Evolutionary conservation across 805 yeast species (phyloP).

Genomic region (Lipomyces anomalus): DNA sequence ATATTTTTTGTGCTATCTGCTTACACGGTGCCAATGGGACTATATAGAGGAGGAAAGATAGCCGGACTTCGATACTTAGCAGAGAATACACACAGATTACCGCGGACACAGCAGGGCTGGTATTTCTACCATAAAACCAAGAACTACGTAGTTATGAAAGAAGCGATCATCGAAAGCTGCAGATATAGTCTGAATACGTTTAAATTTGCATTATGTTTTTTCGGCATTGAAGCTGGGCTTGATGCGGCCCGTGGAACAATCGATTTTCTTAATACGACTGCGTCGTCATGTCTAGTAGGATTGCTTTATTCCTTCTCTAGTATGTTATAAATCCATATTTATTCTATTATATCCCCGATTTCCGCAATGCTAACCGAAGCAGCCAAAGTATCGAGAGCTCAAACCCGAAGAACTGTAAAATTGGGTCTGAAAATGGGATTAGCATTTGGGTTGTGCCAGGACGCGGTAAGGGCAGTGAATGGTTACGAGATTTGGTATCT

Average conservation of each 20-base stretch:
- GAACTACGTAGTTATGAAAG: slow-evolving; percentile 62
- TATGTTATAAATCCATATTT: slow-evolving; percentile 25
- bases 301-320: slow-evolving; percentile 44
- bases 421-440: slow-evolving; percentile 58
- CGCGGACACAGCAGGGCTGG: slow-evolving; percentile 77
- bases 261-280: slow-evolving; percentile 60
- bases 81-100: slow-evolving; percentile 77
- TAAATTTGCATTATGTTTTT: slow-evolving; percentile 9
- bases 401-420: slow-evolving; percentile 32
- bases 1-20: not conserved
- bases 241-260: slow-evolving; percentile 50
- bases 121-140: slow-evolving; percentile 80
- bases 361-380: not conserved
- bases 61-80: slow-evolving; percentile 61
- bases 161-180: slow-evolving; percentile 38
- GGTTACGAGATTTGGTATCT: slow-evolving; percentile 68
- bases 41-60: slow-evolving; percentile 50
- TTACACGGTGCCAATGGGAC: slow-evolving; percentile 38
- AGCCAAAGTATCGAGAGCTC: slow-evolving; percentile 22
- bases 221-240: slow-evolving; percentile 56
- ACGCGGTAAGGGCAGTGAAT: slow-evolving; percentile 48
- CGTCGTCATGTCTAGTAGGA: slow-evolving; percentile 51
- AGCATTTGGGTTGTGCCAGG: slow-evolving; percentile 60
- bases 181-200: slow-evolving; percentile 3
- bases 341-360: not conserved